These are phyloP conservation scores for Chaetothyriales sp. DNA, from an alignment of 2,329 filamentous ascomycete species.

Conservation along the genomic window DNA sequence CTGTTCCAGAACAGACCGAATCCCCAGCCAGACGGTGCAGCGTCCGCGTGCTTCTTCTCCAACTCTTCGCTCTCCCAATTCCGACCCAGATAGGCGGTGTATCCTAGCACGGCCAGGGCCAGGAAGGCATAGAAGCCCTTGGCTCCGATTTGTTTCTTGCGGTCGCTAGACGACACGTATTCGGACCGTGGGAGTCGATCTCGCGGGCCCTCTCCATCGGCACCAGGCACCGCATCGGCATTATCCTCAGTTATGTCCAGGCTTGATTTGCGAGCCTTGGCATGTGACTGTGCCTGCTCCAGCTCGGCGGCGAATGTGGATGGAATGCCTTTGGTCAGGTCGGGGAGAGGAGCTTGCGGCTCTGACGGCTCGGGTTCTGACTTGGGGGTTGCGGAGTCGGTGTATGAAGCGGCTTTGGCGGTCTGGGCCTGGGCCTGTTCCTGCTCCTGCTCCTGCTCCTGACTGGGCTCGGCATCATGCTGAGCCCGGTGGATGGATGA, in stretches of 20 bases:
- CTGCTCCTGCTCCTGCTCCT: neutral
- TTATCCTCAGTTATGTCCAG: slow-evolving; percentile 42
- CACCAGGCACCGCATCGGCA: slow-evolving; percentile 31
- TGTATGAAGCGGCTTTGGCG: neutral
- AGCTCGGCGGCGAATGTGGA: slow-evolving; percentile 75
- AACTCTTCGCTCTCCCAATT: slow-evolving; percentile 73
- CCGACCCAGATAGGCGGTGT: slow-evolving; percentile 62
- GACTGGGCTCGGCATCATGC: neutral
- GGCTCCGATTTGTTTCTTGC: slow-evolving; percentile 59
- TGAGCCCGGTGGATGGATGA: neutral
- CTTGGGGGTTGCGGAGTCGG: neutral
- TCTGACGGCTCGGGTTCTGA: neutral
- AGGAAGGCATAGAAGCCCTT: slow-evolving; percentile 57
- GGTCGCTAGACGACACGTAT: slow-evolving; percentile 83
- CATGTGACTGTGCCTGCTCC: slow-evolving; percentile 21
- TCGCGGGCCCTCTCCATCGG: slow-evolving; percentile 41
- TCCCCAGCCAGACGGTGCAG: slow-evolving; percentile 63
- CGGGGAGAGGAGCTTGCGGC: slow-evolving; percentile 58
- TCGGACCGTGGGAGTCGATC: slow-evolving; percentile 56
- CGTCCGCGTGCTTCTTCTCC: slow-evolving; percentile 48
- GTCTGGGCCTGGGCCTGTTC: too few relatives aligned
- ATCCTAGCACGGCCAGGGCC: slow-evolving; percentile 40
- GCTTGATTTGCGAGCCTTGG: slow-evolving; percentile 25
- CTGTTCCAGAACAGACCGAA: slow-evolving; percentile 65
- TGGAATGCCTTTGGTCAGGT: slow-evolving; percentile 86